These are phyloP conservation scores for Macrocystidia cucumis DNA, from an alignment of 1,284 basidiomycete genomes.

Conservation along the genomic window DNA sequence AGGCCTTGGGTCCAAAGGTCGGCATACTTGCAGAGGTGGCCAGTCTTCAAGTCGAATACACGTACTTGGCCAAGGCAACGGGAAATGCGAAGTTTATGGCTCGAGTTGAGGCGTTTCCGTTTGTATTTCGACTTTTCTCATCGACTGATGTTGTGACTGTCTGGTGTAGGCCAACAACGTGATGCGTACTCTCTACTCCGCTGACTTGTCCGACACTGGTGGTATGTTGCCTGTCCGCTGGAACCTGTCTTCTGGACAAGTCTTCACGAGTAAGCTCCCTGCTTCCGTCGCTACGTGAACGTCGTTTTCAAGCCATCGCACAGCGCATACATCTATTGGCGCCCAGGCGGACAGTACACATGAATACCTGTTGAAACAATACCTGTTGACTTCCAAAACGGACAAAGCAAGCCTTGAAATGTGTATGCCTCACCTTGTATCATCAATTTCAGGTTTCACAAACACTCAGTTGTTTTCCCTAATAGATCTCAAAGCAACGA, in stretches of 20 bases:
- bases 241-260: conserved; percentile 30
- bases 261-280: conserved; percentile 25
- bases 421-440: conserved; percentile 36
- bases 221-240: conserved; percentile 52
- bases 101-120: conserved; percentile 35
- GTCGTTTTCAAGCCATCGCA: conserved; percentile 7
- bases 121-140: neutral
- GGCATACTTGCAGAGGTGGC: conserved; percentile 48
- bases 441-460: conserved; percentile 1
- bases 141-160: neutral
- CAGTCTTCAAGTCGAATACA: conserved; percentile 50
- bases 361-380: conserved; percentile 70
- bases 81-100: conserved; percentile 38
- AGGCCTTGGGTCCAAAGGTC: conserved; percentile 21
- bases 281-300: neutral
- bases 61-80: conserved; percentile 48
- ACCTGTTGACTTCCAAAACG: conserved; percentile 51
- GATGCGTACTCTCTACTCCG: conserved; percentile 37
- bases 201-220: conserved; percentile 33
- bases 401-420: conserved; percentile 53
- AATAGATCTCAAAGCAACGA: conserved; percentile 55
- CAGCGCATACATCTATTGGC: conserved; percentile 50
- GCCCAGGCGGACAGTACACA: conserved; percentile 60
- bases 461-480: conserved; percentile 3
- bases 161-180: conserved; percentile 40